Evolutionary conservation across 2,329 filamentous ascomycete genomes (phyloP).

Genomic region (Aspergillus quadricinctus): DNA sequence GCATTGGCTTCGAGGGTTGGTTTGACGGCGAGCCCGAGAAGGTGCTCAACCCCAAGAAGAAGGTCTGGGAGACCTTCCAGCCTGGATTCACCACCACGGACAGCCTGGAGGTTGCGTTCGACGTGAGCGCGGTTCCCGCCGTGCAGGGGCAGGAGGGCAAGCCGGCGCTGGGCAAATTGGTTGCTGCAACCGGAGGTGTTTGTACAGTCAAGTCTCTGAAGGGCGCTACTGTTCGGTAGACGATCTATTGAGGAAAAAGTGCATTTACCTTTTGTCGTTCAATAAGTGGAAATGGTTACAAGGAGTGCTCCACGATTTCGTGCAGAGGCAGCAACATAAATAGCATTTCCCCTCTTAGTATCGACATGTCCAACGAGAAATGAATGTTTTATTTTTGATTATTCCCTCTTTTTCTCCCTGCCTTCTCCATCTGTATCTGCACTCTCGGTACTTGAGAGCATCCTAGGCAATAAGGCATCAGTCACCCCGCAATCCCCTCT

Average conservation of each 20-base stretch:
- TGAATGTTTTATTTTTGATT: neutral
- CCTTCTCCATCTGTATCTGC: neutral
- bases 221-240: slow-evolving; percentile 75
- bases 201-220: slow-evolving; percentile 81
- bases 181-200: slow-evolving; percentile 70
- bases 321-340: neutral
- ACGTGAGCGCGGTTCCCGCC: slow-evolving; percentile 71
- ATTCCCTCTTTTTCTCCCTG: neutral
- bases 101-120: slow-evolving; percentile 76
- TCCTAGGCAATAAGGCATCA: neutral
- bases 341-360: neutral
- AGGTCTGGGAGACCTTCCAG: slow-evolving; percentile 96
- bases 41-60: slow-evolving; percentile 98
- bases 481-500: neutral
- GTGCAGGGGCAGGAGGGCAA: slow-evolving; percentile 62
- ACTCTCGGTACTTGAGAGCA: neutral
- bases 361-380: slow-evolving; percentile 9
- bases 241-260: neutral
- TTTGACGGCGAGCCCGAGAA: slow-evolving; percentile 80
- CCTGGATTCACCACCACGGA: slow-evolving; percentile 91
- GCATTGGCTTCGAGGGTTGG: slow-evolving; percentile 92
- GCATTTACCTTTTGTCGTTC: neutral
- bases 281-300: neutral
- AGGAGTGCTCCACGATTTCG: neutral
- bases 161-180: slow-evolving; percentile 57